Base-by-base conservation (phyloP, 345 rosid genomes). In the Atalantia buxifolia region DNA sequence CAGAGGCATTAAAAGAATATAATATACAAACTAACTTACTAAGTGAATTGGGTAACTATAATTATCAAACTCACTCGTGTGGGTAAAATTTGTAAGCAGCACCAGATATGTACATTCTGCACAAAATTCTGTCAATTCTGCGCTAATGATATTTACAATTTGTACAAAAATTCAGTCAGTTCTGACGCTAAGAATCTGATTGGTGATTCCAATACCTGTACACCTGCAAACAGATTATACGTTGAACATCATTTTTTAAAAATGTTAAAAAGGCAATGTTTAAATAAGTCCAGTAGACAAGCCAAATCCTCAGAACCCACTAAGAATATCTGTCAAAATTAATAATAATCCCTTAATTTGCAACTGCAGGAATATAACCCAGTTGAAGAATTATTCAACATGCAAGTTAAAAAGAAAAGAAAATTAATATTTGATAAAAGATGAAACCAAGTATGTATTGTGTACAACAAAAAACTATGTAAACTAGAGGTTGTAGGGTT, bases 121-220 rank as follows among this genome's bases (percentile, higher is more conserved):
- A 87, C 86, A 86, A 83, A 78, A 77, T 76, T 4, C 56, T 38
- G 73, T 78, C 56, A 59, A 12, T 42, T 9, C 48, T 10, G 48
- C 48, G 0, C 48, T 10, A 42, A 42, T 71, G 40, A 57, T 66
- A 79, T 75, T 79, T 76, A 84, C 86, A 63, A 69, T 73, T 79
- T 80, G 71, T 80, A 87, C 85, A 86, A 83, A 82, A 78, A 75
- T 76, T 3, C 36, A 31, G 73, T 80, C 57, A 60, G 50, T 62
- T 79, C 40, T 28, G 79, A 76, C 57, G 79, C 66, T 72, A 86
- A 88, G 83, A 84, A 85, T 78, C 50, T 65, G 40, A 19, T 74
- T 30, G 35, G 65, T 31, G 76, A 74, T 62, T 65, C 48, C 19
- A 28, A 64, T 48, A 62, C 4, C 85, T 69, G 81, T 77, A 77